These are phyloP conservation scores for Annulohypoxylon stygium DNA, from an alignment of 495 filamentous ascomycete species.

Conservation along the genomic window DNA sequence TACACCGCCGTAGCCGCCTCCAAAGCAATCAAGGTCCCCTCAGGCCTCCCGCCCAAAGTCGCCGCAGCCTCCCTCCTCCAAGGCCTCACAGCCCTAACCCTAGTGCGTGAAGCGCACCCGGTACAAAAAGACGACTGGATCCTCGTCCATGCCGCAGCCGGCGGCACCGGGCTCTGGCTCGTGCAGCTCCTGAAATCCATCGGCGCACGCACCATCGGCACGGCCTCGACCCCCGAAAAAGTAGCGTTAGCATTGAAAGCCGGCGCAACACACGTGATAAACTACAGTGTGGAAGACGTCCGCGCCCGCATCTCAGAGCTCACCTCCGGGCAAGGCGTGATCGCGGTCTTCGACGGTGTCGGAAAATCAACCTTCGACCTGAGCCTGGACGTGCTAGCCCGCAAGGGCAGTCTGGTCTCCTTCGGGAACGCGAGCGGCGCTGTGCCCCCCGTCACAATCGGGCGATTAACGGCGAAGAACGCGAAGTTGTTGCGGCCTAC, in stretches of 20 bases:
- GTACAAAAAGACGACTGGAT: constrained; percentile 84
- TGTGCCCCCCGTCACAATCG: constrained; percentile 79
- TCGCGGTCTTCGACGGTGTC: constrained; percentile 89
- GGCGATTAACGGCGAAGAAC: constrained; percentile 80
- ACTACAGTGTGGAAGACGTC: constrained; percentile 77
- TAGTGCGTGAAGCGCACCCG: constrained; percentile 80
- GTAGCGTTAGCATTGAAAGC: constrained; percentile 72
- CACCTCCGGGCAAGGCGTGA: constrained; percentile 77
- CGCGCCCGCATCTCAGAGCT: constrained; percentile 74
- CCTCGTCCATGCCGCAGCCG: constrained; percentile 90
- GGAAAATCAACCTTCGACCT: constrained; percentile 89
- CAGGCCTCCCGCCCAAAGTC: constrained; percentile 68
- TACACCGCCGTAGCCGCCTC: constrained; percentile 71
- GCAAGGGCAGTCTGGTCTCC: constrained; percentile 85
- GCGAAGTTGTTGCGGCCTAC: constrained; percentile 80
- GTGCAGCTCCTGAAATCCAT: constrained; percentile 79
- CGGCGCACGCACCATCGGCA: constrained; percentile 87
- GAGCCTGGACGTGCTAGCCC: constrained; percentile 78
- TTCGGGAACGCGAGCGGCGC: constrained; percentile 91
- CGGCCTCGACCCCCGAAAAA: constrained; percentile 81
- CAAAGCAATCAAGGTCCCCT: constrained; percentile 74
- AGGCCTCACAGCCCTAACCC: constrained; percentile 86
- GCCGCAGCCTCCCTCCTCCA: constrained; percentile 81
- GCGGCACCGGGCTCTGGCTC: constrained; percentile 85
- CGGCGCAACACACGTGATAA: constrained; percentile 80